Evolutionary conservation across 176 grass and related monocot species (phyloP).

Genomic region (Eleusine indica): DNA sequence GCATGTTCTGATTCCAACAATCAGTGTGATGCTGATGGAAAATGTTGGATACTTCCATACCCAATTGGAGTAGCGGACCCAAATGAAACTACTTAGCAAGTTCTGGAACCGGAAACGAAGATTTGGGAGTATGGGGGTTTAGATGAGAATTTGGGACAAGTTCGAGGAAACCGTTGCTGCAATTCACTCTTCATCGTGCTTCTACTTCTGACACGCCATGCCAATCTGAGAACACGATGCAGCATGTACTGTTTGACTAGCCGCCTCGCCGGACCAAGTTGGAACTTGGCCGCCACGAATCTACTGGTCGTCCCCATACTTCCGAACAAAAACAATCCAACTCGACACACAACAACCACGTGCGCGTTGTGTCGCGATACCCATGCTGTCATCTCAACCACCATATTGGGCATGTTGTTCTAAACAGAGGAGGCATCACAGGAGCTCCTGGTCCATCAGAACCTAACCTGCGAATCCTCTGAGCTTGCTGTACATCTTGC

Average conservation of each 20-base stretch:
- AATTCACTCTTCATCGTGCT: too few species aligned
- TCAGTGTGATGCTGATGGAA: neutral
- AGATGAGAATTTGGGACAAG: too few species aligned
- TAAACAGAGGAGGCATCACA: neutral
- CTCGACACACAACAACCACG: neutral
- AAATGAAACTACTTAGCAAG: too few species aligned
- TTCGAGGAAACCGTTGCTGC: too few species aligned
- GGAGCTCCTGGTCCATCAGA: neutral
- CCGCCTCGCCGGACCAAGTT: neutral
- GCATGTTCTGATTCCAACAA: neutral
- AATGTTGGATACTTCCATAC: neutral
- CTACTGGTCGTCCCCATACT: neutral
- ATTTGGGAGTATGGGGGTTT: too few species aligned
- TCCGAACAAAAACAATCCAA: neutral
- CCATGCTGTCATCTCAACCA: neutral
- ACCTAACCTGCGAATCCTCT: neutral
- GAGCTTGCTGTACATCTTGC: neutral
- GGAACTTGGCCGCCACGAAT: neutral
- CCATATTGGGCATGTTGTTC: neutral
- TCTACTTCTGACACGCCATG: neutral
- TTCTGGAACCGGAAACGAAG: too few species aligned
- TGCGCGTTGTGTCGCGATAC: neutral
- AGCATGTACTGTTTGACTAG: neutral
- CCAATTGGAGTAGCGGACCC: too few species aligned
- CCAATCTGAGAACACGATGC: neutral